These are phyloP conservation scores for Phallus indusiatus DNA, from an alignment of 768 basidiomycete genomes.

Conservation along the genomic window DNA sequence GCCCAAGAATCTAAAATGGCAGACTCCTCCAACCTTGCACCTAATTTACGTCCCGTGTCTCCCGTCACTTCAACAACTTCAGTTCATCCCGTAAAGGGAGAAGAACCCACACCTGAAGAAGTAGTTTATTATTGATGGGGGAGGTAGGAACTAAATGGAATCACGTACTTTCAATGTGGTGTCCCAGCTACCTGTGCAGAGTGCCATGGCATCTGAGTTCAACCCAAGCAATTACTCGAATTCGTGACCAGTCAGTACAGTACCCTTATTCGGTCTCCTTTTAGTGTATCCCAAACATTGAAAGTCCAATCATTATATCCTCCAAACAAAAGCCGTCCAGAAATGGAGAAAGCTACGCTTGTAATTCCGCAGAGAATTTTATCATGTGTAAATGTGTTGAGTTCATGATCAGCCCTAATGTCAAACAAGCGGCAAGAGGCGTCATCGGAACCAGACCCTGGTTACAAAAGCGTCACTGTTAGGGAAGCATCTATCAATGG, in stretches of 20 bases:
- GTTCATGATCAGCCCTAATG: slow-evolving; percentile 92
- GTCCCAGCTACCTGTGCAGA: slow-evolving; percentile 98
- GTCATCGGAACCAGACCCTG: slow-evolving; percentile 96
- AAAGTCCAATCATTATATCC: slow-evolving; percentile 99
- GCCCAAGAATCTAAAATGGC: too few relatives aligned
- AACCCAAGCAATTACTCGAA: slow-evolving; percentile 94
- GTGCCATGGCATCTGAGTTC: slow-evolving; percentile 92
- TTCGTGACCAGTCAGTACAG: slow-evolving; percentile 95
- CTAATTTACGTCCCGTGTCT: too few relatives aligned
- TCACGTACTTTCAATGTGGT: slow-evolving; percentile 81
- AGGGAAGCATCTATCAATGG: slow-evolving; percentile 86
- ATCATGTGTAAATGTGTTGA: slow-evolving; percentile 96
- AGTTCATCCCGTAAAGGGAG: too few relatives aligned
- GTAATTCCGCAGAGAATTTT: slow-evolving; percentile 99
- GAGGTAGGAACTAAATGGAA: slow-evolving; percentile 2
- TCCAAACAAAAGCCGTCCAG: slow-evolving; percentile 93
- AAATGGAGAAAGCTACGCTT: slow-evolving; percentile 96
- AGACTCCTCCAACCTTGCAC: too few relatives aligned
- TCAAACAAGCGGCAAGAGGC: slow-evolving; percentile 98
- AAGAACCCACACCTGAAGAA: slow-evolving; percentile 72
- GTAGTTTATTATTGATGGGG: slow-evolving; percentile 7
- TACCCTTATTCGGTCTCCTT: slow-evolving; percentile 96
- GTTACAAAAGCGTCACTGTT: slow-evolving; percentile 99
- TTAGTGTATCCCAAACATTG: slow-evolving; percentile 99
- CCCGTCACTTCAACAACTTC: too few relatives aligned